phyloP scores from a whole-genome alignment of 2,329 filamentous ascomycete genomes.

The Lasiodiplodia gonubiensis region DNA sequence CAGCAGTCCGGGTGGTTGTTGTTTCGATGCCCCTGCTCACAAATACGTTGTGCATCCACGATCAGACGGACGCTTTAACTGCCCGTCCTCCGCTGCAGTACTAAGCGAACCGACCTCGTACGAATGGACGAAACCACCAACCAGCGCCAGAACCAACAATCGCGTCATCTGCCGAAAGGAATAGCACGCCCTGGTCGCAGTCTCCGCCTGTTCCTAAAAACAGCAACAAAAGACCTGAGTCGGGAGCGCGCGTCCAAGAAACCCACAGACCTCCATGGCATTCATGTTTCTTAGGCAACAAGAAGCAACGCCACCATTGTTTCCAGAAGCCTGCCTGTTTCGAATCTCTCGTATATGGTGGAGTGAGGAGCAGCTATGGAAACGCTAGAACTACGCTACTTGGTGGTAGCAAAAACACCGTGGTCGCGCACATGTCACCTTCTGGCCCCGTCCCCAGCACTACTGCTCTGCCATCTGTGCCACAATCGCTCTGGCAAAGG shows the following conservation, averaged over 20 bases:
- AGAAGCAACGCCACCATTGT: neutral
- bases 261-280: neutral
- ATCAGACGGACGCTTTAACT: neutral
- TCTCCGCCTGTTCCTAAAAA: neutral
- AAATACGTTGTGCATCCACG: no score
- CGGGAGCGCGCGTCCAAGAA: neutral
- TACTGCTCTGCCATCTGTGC: neutral
- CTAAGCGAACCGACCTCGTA: neutral
- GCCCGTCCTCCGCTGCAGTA: no score
- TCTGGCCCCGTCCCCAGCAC: neutral
- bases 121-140: neutral
- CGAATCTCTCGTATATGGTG: neutral
- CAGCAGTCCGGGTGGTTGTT: no score
- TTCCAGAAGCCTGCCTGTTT: slow-evolving; percentile 19
- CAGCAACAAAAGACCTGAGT: neutral
- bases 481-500: neutral
- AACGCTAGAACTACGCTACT: neutral
- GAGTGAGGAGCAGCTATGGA: neutral
- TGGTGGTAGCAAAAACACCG: neutral
- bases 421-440: neutral
- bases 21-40: no score
- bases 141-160: neutral
- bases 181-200: neutral
- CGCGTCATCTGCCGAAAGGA: neutral
- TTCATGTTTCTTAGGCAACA: neutral